phyloP scores from a whole-genome alignment of 768 basidiomycete genomes.

The Lactarius akahatsu region DNA sequence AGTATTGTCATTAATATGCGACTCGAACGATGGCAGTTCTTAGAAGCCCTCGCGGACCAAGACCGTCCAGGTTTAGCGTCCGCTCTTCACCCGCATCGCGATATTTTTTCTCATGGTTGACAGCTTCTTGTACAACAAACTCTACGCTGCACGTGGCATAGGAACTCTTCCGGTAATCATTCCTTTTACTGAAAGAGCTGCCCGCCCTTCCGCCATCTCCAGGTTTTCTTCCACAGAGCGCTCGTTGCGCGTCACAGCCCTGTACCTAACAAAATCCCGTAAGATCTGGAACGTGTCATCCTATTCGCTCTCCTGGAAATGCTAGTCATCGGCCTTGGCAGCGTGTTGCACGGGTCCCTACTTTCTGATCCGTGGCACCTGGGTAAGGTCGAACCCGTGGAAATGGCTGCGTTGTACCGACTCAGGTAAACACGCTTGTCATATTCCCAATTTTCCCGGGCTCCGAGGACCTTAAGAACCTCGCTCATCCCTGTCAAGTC shows the following conservation, averaged over 20 bases:
- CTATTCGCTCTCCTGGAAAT: slow-evolving; percentile 15
- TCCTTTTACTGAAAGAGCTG: slow-evolving; percentile 4
- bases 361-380: slow-evolving; percentile 13
- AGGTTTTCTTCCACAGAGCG: slow-evolving; percentile 7
- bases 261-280: slow-evolving; percentile 12
- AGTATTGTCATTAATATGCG: background rate
- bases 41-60: slow-evolving; percentile 1
- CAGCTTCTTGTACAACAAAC: slow-evolving; percentile 25
- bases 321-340: slow-evolving; percentile 8
- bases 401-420: background rate
- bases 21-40: background rate
- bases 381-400: background rate
- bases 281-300: slow-evolving; percentile 14
- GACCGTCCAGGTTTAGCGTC: background rate
- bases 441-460: slow-evolving; percentile 6
- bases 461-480: slow-evolving; percentile 19
- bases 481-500: background rate
- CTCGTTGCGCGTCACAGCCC: background rate
- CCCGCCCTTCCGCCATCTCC: slow-evolving; percentile 4
- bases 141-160: slow-evolving; percentile 11
- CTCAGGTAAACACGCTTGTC: slow-evolving; percentile 5
- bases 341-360: background rate
- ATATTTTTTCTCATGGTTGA: slow-evolving; percentile 15
- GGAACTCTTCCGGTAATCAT: slow-evolving; percentile 5
- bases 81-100: slow-evolving; percentile 24